Evolutionary conservation across 768 basidiomycete genomes (phyloP).

Genomic region (Kwoniella dendrophila): DNA sequence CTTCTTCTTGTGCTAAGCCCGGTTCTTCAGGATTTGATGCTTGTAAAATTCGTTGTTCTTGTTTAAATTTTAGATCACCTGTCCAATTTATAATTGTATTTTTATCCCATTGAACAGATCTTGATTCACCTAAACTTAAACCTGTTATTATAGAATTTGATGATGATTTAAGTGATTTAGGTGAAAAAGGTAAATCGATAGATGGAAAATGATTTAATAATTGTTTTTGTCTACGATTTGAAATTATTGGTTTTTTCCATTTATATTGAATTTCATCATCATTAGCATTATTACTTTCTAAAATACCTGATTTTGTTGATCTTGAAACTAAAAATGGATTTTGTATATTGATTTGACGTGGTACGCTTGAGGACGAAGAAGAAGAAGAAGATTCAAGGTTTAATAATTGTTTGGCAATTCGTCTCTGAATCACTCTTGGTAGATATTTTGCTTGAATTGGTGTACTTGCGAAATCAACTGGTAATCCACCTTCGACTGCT

Average conservation of each 20-base stretch:
- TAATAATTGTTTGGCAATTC: conserved; percentile 21
- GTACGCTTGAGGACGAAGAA: conserved; percentile 3
- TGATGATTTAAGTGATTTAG: not conserved
- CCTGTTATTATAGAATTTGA: not conserved
- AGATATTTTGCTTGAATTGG: conserved; percentile 25
- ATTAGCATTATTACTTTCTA: too few relatives aligned
- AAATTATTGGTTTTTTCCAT: conserved; percentile 32
- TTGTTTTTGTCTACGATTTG: conserved; percentile 41
- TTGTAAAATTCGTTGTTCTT: not conserved
- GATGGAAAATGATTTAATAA: conserved; percentile 27
- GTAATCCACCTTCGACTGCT: not conserved
- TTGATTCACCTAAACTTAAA: not conserved
- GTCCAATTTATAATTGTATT: conserved; percentile 30
- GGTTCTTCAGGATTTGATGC: too few relatives aligned
- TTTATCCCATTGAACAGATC: conserved; percentile 20
- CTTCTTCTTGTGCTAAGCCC: too few relatives aligned
- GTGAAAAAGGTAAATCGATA: conserved; percentile 24
- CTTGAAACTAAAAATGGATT: conserved; percentile 39
- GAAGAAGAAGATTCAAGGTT: too few relatives aligned
- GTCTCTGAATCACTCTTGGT: conserved; percentile 34
- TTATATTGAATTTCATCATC: conserved; percentile 23
- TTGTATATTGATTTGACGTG: conserved; percentile 15
- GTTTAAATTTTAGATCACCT: conserved; percentile 22
- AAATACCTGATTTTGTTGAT: conserved; percentile 12
- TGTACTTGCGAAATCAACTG: conserved; percentile 4